Evolutionary conservation across 1,284 basidiomycete genomes (phyloP).

Genomic region (Ustilago curta): DNA sequence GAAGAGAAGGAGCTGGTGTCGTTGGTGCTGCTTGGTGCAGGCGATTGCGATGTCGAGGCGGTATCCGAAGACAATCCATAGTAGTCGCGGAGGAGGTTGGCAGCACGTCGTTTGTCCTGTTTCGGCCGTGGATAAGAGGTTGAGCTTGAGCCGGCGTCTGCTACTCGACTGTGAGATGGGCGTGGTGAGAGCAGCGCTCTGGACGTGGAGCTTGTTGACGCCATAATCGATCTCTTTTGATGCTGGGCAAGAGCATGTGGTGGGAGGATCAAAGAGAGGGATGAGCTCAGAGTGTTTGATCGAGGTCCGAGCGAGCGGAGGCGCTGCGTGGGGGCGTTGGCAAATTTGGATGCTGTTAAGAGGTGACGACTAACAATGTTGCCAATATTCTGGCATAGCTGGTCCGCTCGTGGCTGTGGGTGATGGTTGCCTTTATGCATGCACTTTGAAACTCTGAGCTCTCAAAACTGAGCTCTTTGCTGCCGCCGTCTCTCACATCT

Average conservation of each 20-base stretch:
- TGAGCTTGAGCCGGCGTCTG: constrained; percentile 3
- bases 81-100: constrained; percentile 58
- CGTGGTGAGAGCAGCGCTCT: constrained; percentile 6
- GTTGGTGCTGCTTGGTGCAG: constrained; percentile 3
- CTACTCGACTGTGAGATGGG: constrained; percentile 5
- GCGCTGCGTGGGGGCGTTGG: not conserved
- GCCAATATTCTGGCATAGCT: too few species aligned
- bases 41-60: constrained; percentile 11
- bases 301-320: not conserved
- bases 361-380: not conserved
- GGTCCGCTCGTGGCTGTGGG: not conserved
- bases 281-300: not conserved
- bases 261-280: not conserved
- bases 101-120: constrained; percentile 41
- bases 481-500: not conserved
- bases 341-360: not conserved
- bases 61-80: constrained; percentile 55
- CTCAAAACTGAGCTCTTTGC: not conserved
- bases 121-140: constrained; percentile 14
- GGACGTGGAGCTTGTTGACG: constrained; percentile 9
- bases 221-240: not conserved
- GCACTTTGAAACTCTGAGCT: not conserved
- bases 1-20: not conserved
- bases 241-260: not conserved
- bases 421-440: not conserved